A percentile compares a stretch with the other conserved stretches of the same genome.
phyloP scores from a whole-genome alignment of 805 yeast species.

The Kodamaea jinghongensis region DNA sequence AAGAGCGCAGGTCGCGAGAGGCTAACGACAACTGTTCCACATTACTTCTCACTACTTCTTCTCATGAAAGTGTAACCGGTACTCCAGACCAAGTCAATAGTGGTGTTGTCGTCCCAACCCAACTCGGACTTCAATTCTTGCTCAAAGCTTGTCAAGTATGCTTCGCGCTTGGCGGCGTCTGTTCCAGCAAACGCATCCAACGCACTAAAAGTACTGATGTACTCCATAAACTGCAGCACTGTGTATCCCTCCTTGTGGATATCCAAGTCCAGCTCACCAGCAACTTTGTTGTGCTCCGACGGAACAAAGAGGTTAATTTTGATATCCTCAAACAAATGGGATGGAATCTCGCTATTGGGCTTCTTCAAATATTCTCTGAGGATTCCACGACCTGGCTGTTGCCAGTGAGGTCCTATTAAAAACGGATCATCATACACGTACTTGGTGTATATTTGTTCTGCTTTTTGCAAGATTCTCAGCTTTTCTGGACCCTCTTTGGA shows the following conservation, averaged over 20 bases:
- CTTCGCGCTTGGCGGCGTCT: constrained; percentile 16
- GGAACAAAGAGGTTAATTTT: constrained; percentile 7
- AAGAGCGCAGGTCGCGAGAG: no score
- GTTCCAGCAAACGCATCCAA: constrained; percentile 5
- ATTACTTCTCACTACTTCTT: no score
- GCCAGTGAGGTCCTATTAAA: constrained; percentile 73
- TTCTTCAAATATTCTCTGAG: constrained; percentile 45
- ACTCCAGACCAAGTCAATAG: constrained; percentile 45
- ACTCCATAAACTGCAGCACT: constrained; percentile 3
- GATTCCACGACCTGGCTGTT: constrained; percentile 71
- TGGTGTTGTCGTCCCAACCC: constrained; percentile 45
- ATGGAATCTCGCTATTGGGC: constrained; percentile 42
- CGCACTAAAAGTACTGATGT: constrained; percentile 7
- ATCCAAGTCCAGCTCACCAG: constrained; percentile 5
- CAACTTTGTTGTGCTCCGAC: neutral
- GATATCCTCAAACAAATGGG: constrained; percentile 38
- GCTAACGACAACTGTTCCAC: no score
- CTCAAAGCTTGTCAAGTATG: constrained; percentile 33
- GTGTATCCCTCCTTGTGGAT: constrained; percentile 3
- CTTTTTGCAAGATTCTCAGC: constrained; percentile 18
- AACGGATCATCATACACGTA: constrained; percentile 42
- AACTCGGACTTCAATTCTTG: constrained; percentile 34
- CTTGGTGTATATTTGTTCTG: constrained; percentile 30
- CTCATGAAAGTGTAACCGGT: constrained; percentile 51
- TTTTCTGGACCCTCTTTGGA: constrained; percentile 13